Conservation (phyloP, 805 yeast species). For the Pichia occidentalis region DNA sequence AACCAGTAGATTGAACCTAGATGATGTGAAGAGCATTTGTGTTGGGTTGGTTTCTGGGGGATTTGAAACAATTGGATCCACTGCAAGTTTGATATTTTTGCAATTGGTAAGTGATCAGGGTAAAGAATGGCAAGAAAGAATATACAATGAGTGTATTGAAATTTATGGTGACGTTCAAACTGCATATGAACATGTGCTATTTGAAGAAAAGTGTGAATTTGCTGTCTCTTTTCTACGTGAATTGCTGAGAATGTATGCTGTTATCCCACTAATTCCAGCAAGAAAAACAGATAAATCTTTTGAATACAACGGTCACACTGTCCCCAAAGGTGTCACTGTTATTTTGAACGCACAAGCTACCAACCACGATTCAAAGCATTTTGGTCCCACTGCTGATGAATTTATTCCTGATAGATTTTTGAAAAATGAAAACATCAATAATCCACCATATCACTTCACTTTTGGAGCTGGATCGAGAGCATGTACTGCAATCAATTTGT, state of each 20-base stretch:
- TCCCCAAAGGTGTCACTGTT: slow-evolving; percentile 20
- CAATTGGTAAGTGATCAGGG: slow-evolving; percentile 16
- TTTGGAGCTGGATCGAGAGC: slow-evolving; percentile 23
- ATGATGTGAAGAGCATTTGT: slow-evolving; percentile 21
- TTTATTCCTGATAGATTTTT: slow-evolving; percentile 20
- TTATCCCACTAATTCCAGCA: slow-evolving; percentile 21
- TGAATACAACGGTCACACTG: slow-evolving; percentile 12
- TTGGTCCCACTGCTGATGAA: slow-evolving; percentile 17
- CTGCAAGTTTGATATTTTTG: slow-evolving; percentile 16
- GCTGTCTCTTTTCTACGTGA: slow-evolving; percentile 18
- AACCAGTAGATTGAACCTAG: slow-evolving; percentile 16
- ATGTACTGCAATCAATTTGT: slow-evolving; percentile 21
- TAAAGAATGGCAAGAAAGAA: slow-evolving; percentile 17
- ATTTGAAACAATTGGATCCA: slow-evolving; percentile 21
- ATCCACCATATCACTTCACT: slow-evolving; percentile 22
- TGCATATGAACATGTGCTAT: slow-evolving; percentile 16
- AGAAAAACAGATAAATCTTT: slow-evolving; percentile 18
- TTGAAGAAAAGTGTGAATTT: slow-evolving; percentile 19
- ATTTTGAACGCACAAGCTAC: slow-evolving; percentile 23
- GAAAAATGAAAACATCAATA: slow-evolving; percentile 9
- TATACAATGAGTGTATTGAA: slow-evolving; percentile 14
- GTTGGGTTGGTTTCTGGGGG: slow-evolving; percentile 24
- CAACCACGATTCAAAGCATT: slow-evolving; percentile 17
- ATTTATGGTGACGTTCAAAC: slow-evolving; percentile 15
- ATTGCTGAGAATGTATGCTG: slow-evolving; percentile 21